phyloP scores from a whole-genome alignment of 345 rosid species.

The Firmiana major region DNA sequence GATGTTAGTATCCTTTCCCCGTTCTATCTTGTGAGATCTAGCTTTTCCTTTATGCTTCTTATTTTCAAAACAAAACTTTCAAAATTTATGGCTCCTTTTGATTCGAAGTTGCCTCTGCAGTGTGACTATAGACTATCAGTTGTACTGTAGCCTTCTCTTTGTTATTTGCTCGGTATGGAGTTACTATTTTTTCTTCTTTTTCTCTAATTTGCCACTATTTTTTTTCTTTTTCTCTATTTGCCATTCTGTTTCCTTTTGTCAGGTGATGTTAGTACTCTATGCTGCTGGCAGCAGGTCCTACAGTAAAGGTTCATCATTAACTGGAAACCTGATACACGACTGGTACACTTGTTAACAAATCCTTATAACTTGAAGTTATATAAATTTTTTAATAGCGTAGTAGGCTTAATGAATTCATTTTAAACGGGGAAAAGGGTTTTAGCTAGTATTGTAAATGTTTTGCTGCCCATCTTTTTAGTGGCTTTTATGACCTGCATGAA shows the following conservation, averaged over 20 bases:
- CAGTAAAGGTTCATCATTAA: slow-evolving; percentile 57
- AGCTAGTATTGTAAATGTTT: not conserved
- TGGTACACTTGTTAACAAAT: slow-evolving; percentile 40
- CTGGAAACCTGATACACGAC: slow-evolving; percentile 69
- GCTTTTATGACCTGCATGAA: not conserved
- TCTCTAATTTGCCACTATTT: too few species aligned
- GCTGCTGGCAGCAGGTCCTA: slow-evolving; percentile 59
- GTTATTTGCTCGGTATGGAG: not conserved
- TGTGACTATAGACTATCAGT: not conserved
- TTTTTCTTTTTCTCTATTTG: slow-evolving; percentile 3
- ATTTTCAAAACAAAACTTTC: not conserved
- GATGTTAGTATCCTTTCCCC: not conserved
- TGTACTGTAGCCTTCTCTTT: not conserved
- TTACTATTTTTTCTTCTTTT: slow-evolving; percentile 6
- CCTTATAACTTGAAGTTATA: not conserved
- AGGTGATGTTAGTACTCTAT: slow-evolving; percentile 61
- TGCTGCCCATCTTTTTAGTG: not conserved
- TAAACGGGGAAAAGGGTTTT: not conserved
- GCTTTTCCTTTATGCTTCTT: not conserved
- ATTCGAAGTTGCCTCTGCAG: not conserved
- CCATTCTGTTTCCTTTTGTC: slow-evolving; percentile 15
- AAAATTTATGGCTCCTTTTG: not conserved
- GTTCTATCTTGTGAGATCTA: not conserved
- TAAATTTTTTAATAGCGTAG: not conserved
- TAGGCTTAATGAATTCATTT: not conserved